Base-by-base conservation (phyloP, 306 rosid species). In the Malus asiatica region DNA sequence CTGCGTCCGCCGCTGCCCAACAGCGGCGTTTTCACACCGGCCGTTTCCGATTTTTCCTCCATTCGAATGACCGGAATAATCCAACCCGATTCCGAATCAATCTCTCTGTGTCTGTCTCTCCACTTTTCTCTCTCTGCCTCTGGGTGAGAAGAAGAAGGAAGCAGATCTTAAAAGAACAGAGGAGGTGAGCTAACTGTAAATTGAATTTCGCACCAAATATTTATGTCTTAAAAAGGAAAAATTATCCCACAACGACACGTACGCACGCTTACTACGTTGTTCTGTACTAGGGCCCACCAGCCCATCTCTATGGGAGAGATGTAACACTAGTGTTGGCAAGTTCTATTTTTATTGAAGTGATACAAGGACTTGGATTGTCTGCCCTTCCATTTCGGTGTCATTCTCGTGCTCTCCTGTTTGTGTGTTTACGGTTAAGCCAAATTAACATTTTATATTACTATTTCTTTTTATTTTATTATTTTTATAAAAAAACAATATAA, bases 1-100 rank as follows among this genome's bases (percentile, higher is more conserved):
- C 55, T 67, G n/a, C 80, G 76, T 10, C 72, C 61, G 1, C 42
- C 80, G 70, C 6, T 51, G 18, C 33, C 81, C 23, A 87, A 8
- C 25, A 87, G 68, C 78, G 85, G 66, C n/a, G 81, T 2, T 22
- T 78, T 82, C 15, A 52, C 74, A 38, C 51, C 61, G n/a, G 29
- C 65, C 53, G 57, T 66, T 61, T 60, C 81, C 70, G 79, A 77
- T 19, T 69, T 32, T 11, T 48, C 80, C 1, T 68, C 85, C 90
- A 87, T 84, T 73, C 70, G 20, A 44, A 35, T 22, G 16, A 66
- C 16, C 48, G 29, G 68, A 16, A 15, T 30, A 2, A 3, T 2
- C 2, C 2, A 35, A 65, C 46, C 70, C 48, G 25, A 4, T 2
- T 20, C 48, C 51, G 10, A 66, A 11, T 35, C 8, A 64, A 32